Evolutionary conservation across 1,284 basidiomycete species (phyloP), one percentile per base, ranked within the genome.

Genomic region (Boletus chippewaensis): DNA sequence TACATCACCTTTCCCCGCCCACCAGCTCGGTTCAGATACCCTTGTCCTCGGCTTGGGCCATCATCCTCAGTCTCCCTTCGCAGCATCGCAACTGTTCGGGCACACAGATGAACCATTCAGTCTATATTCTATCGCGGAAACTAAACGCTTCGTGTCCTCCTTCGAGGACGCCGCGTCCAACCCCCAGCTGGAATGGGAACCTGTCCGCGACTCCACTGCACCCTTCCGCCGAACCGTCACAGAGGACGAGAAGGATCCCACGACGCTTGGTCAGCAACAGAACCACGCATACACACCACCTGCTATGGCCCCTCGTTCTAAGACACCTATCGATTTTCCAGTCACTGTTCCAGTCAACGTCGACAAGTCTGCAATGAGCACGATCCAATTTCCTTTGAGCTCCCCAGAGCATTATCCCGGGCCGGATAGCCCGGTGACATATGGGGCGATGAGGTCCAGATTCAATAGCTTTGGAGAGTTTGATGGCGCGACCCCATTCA

Each of bases 71-170:
- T 92, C 91, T 0, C 91, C 91, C 0, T 95, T 91, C 59, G 84
- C 91, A n/a, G 85, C 89, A 2, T 87, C 87, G 12, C 88, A 93
- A 57, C 72, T 93, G 1, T 92, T 93, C 62, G 79, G 84, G 28
- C 79, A 79, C 31, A 79, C 79, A 1, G 83, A 87, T 46, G 87
- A 89, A 54, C 81, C 84, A 0, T 87, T 85, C 64, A 85, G 79
- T 62, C 66, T 90, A 7, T 90, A 85, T 66, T 87, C 87, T 4
- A 88, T 90, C 55, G 83, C 86, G 3, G 86, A 88, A 64, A 83
- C 79, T 1, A 81, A 77, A 57, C 70, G 78, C 45, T 73, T 74
- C 5, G 60, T 74, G 11, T 76, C 78, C 26, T 73, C 74, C 16
- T 80, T 79, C 12, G 81, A 81, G 32, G 77, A 78, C 38, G 76